Percentiles rank a stretch among this genome's conserved stretches.
Conservation (phyloP, 2,329 filamentous ascomycete species). For the Monilinia aucupariae region DNA sequence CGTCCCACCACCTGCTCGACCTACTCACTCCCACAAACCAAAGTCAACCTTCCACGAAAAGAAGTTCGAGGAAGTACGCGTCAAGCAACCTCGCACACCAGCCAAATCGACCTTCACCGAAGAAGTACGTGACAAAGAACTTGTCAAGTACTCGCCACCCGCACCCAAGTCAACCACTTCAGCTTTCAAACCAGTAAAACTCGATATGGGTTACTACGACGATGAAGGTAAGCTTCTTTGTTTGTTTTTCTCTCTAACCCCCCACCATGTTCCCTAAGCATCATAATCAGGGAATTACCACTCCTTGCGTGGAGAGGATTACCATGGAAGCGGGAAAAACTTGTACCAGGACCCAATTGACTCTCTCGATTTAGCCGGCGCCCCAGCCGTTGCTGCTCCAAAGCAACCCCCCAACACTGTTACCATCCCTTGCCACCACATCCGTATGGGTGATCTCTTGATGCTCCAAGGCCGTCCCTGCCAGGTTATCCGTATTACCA, state of each 20-base stretch:
- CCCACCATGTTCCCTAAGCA: slow-evolving; percentile 27
- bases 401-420: slow-evolving; percentile 66
- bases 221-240: slow-evolving; percentile 46
- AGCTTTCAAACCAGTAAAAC: slow-evolving; percentile 22
- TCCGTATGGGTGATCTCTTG: slow-evolving; percentile 96
- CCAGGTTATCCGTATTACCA: slow-evolving; percentile 99
- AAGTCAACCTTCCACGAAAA: slow-evolving; percentile 22
- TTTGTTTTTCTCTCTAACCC: slow-evolving; percentile 17
- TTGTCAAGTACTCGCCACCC: slow-evolving; percentile 27
- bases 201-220: slow-evolving; percentile 76
- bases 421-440: slow-evolving; percentile 98
- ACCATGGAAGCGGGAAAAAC: slow-evolving; percentile 11
- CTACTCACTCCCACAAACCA: slow-evolving; percentile 28
- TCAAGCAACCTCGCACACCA: slow-evolving; percentile 33
- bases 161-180: slow-evolving; percentile 21
- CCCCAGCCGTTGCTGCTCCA: slow-evolving; percentile 23
- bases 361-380: slow-evolving; percentile 18
- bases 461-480: slow-evolving; percentile 98
- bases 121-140: slow-evolving; percentile 26
- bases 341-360: slow-evolving; percentile 16
- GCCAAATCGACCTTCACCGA: slow-evolving; percentile 26
- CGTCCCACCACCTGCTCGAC: slow-evolving; percentile 33
- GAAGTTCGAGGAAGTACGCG: slow-evolving; percentile 22
- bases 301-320: slow-evolving; percentile 61
- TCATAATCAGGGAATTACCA: slow-evolving; percentile 57